Evolutionary conservation across 139 green algal genomes (phyloP).

Genomic region (Chlorella sp.): DNA sequence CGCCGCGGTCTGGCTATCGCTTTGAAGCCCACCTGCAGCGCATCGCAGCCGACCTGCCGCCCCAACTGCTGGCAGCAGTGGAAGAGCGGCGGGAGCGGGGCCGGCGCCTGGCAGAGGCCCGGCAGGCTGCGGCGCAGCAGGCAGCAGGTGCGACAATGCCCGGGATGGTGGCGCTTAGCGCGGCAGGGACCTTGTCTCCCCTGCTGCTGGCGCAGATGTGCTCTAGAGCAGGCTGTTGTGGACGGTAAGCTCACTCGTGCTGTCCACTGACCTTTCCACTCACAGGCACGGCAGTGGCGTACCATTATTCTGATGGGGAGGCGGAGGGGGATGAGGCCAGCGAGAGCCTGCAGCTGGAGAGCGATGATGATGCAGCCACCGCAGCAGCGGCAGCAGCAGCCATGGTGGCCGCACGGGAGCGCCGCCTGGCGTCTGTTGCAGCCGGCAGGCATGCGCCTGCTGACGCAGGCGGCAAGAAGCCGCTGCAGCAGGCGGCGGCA

Average conservation of each 20-base stretch:
- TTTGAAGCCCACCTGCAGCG: constrained; percentile 21
- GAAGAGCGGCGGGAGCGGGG: background rate
- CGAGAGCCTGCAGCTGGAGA: constrained; percentile 9
- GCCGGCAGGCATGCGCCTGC: background rate
- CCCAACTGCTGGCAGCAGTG: constrained; percentile 15
- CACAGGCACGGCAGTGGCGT: background rate
- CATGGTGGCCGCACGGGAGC: background rate
- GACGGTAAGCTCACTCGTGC: no score
- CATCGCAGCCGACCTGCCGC: background rate
- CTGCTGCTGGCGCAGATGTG: no score
- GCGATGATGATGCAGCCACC: constrained; percentile 17
- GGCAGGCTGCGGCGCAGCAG: background rate
- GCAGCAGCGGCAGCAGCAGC: constrained; percentile 16
- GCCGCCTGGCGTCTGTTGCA: background rate
- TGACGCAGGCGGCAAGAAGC: background rate
- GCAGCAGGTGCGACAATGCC: constrained; percentile 8
- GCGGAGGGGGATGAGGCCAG: background rate
- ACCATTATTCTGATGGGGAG: background rate
- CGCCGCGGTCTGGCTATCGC: background rate
- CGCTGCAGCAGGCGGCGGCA: background rate
- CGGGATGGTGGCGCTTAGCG: no score
- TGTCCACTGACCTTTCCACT: no score
- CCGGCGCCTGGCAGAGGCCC: background rate
- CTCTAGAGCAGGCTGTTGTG: no score
- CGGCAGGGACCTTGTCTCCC: no score